Percentiles rank a stretch among this genome's conserved stretches.
Conservation (phyloP, 768 basidiomycete genomes). For the Hygrophorus russula region DNA sequence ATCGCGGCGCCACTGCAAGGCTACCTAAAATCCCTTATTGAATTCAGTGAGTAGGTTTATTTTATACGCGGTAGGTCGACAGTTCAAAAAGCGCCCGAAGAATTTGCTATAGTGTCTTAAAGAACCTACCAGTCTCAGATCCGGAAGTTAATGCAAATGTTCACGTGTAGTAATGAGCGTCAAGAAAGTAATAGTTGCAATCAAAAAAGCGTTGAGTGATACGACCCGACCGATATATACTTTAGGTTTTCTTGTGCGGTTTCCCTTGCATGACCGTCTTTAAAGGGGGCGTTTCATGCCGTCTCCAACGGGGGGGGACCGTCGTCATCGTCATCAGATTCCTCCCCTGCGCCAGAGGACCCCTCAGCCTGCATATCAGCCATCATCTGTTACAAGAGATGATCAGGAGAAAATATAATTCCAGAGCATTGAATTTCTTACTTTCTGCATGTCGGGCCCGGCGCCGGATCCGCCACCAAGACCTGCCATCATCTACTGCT, state of each 20-base stretch:
- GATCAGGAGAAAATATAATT: no score
- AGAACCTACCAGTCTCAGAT: no score
- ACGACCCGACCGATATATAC: not conserved
- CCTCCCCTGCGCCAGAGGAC: slow-evolving; percentile 31
- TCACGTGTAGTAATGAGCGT: not conserved
- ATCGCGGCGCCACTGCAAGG: no score
- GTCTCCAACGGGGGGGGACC: slow-evolving; percentile 79
- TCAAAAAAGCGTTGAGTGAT: not conserved
- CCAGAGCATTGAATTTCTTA: no score
- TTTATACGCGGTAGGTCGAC: no score
- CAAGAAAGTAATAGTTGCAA: not conserved
- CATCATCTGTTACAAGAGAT: not conserved
- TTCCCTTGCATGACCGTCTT: slow-evolving; percentile 8
- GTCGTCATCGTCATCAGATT: slow-evolving; percentile 38
- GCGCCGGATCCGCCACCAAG: not conserved
- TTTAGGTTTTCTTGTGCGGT: not conserved
- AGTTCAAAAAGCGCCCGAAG: no score
- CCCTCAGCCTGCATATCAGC: not conserved
- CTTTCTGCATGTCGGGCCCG: not conserved
- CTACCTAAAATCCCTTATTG: no score
- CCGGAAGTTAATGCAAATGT: no score
- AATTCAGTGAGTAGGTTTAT: no score
- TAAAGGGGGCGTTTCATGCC: slow-evolving; percentile 11
- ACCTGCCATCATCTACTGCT: slow-evolving; percentile 1
- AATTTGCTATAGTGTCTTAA: no score